Conservation (phyloP, 805 yeast genomes). For the Metschnikowia arizonensis region DNA sequence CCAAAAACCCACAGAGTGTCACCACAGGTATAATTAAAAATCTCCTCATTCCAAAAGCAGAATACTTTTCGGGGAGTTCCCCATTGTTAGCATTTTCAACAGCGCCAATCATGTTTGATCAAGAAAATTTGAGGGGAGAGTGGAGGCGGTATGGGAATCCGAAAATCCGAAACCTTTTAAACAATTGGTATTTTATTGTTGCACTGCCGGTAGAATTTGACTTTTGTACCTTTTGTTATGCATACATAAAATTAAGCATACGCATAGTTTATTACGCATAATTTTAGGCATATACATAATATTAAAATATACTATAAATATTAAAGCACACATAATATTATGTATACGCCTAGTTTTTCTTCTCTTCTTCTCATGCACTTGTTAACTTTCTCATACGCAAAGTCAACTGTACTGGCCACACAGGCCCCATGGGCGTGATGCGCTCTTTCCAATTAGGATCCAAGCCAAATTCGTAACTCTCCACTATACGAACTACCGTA, state of each 20-base stretch:
- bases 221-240: not conserved
- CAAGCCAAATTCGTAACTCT: slow-evolving; percentile 31
- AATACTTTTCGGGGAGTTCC: slow-evolving; percentile 4
- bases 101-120: not conserved
- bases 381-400: slow-evolving; percentile 4
- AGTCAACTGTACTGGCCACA: slow-evolving; percentile 42
- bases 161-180: not conserved
- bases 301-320: no score
- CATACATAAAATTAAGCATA: not conserved
- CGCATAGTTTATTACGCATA: not conserved
- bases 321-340: not conserved
- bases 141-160: no score
- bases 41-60: slow-evolving; percentile 13
- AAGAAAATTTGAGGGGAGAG: no score
- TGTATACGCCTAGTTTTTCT: not conserved
- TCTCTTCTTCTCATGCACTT: not conserved
- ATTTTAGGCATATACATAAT: not conserved
- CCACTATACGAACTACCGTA: slow-evolving; percentile 35
- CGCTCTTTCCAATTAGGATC: slow-evolving; percentile 45
- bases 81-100: not conserved
- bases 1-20: slow-evolving; percentile 49
- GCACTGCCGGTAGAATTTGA: no score
- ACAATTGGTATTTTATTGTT: not conserved
- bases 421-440: slow-evolving; percentile 57
- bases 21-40: slow-evolving; percentile 35